Evolutionary conservation across 2,329 filamentous ascomycete species (phyloP).

Genomic region (Colletotrichum lupini): DNA sequence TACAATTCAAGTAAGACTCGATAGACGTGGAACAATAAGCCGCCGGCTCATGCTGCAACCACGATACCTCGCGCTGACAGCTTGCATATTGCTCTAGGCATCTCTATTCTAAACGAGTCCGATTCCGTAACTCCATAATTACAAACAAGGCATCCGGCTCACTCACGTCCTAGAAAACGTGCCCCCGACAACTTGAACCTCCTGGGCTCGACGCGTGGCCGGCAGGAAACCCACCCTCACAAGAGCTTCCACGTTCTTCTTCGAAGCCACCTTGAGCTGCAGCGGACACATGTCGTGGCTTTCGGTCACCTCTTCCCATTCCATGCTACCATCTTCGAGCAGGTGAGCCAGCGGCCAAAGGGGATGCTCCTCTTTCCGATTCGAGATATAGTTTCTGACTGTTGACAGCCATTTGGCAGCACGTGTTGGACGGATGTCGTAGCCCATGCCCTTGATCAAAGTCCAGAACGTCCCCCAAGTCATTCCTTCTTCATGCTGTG

Average conservation of each 20-base stretch:
- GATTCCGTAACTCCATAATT: neutral
- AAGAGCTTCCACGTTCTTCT: slow-evolving; percentile 1
- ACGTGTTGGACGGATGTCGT: neutral
- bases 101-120: neutral
- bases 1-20: neutral
- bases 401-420: neutral
- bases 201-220: neutral
- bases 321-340: slow-evolving; percentile 5
- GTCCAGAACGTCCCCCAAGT: slow-evolving; percentile 24
- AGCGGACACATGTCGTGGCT: neutral
- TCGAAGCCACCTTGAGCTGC: slow-evolving; percentile 15
- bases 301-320: neutral
- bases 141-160: no score
- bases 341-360: slow-evolving; percentile 25
- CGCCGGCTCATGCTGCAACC: neutral
- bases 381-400: neutral
- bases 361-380: slow-evolving; percentile 3
- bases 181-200: neutral
- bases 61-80: neutral
- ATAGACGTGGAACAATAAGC: neutral
- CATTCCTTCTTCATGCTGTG: slow-evolving; percentile 15
- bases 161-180: neutral
- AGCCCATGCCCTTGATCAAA: neutral
- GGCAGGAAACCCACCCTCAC: neutral
- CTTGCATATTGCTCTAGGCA: neutral